phyloP scores from a whole-genome alignment of 805 yeast species.

The Saccharomycopsis javanensis region DNA sequence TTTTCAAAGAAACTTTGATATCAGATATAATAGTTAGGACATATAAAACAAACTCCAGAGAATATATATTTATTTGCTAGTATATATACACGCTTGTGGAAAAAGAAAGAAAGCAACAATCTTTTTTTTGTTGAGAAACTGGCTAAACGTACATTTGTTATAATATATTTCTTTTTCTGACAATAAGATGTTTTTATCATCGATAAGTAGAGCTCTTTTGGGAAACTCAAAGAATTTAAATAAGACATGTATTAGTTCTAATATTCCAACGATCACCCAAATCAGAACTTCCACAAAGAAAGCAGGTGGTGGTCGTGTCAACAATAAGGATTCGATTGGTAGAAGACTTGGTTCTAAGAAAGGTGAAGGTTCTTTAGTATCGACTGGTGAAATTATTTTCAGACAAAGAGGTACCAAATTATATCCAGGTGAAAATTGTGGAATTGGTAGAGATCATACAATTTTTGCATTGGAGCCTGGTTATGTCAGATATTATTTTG shows the following conservation, averaged over 20 bases:
- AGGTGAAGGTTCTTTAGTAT: slow-evolving; percentile 63
- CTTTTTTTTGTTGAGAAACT: not conserved
- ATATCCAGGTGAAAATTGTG: slow-evolving; percentile 88
- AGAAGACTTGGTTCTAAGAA: slow-evolving; percentile 87
- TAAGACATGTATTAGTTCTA: not conserved
- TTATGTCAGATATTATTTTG: slow-evolving; percentile 78
- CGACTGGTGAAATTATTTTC: slow-evolving; percentile 78
- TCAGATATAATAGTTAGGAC: too few relatives aligned
- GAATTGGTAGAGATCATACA: slow-evolving; percentile 90
- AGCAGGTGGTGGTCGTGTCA: slow-evolving; percentile 92
- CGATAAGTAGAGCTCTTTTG: not conserved
- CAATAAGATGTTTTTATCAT: not conserved
- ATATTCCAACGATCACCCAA: slow-evolving; percentile 22
- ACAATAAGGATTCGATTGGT: slow-evolving; percentile 91
- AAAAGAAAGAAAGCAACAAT: not conserved
- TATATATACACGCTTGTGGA: too few relatives aligned
- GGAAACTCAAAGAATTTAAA: not conserved
- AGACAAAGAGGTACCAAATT: slow-evolving; percentile 93
- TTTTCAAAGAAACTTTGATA: not conserved
- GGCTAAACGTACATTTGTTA: too few relatives aligned
- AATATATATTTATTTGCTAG: too few relatives aligned
- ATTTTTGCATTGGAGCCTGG: slow-evolving; percentile 89
- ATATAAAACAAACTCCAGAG: too few relatives aligned
- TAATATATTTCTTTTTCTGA: not conserved
- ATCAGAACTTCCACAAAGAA: slow-evolving; percentile 88